These are phyloP conservation scores for Epichloe gansuensis DNA, from an alignment of 2,329 filamentous ascomycete genomes.

Conservation along the genomic window DNA sequence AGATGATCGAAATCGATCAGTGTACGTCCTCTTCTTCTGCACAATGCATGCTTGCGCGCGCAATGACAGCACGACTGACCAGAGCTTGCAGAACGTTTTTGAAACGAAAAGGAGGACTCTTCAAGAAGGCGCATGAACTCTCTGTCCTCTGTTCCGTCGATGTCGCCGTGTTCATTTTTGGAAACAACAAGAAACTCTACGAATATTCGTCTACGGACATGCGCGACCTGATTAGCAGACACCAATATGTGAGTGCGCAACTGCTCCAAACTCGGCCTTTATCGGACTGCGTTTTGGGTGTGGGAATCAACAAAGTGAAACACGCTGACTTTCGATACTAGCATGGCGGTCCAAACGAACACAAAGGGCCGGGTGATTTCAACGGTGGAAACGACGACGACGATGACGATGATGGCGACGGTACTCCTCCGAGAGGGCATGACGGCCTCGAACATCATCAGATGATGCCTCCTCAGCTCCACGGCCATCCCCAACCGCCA, in stretches of 20 bases:
- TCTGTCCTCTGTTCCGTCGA: slow-evolving; percentile 97
- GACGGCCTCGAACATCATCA: slow-evolving; percentile 46
- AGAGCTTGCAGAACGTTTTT: slow-evolving; percentile 64
- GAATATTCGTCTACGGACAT: slow-evolving; percentile 95
- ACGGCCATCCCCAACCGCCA: slow-evolving; percentile 43
- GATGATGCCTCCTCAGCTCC: slow-evolving; percentile 60
- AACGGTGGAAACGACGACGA: slow-evolving; percentile 80
- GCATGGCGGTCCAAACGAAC: slow-evolving; percentile 89
- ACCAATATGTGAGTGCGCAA: slow-evolving; percentile 69
- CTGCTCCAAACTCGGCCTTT: neutral
- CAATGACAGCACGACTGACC: neutral
- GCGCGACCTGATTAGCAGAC: slow-evolving; percentile 75
- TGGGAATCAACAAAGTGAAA: no score
- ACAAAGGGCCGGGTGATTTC: slow-evolving; percentile 91
- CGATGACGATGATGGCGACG: slow-evolving; percentile 59
- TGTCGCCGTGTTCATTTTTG: slow-evolving; percentile 97
- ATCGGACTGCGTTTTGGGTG: neutral
- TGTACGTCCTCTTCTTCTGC: slow-evolving; percentile 52
- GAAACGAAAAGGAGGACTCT: slow-evolving; percentile 95
- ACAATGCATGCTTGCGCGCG: neutral
- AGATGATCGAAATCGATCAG: slow-evolving; percentile 92
- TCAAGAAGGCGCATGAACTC: slow-evolving; percentile 98
- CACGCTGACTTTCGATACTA: slow-evolving; percentile 25
- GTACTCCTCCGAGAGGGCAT: slow-evolving; percentile 53
- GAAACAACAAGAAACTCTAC: slow-evolving; percentile 97